Evolutionary conservation across 805 yeast genomes (phyloP).

Genomic region (Candida mattraensis): DNA sequence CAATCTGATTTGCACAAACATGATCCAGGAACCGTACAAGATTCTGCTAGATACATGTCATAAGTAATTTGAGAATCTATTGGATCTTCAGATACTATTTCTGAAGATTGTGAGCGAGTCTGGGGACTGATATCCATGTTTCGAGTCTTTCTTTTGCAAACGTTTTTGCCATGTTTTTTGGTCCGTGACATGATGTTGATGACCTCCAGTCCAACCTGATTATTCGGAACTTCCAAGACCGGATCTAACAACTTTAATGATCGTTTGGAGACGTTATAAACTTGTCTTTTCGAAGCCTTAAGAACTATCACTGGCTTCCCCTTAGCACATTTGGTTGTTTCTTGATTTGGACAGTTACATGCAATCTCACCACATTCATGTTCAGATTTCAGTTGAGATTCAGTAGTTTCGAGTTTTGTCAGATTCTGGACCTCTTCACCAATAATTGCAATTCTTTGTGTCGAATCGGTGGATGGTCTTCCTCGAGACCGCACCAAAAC

Average conservation of each 20-base stretch:
- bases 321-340: slow-evolving; percentile 1
- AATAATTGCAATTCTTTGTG: slow-evolving; percentile 59
- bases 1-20: slow-evolving; percentile 36
- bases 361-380: slow-evolving; percentile 6
- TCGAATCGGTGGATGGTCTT: slow-evolving; percentile 65
- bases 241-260: slow-evolving; percentile 36
- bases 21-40: slow-evolving; percentile 36
- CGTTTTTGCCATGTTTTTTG: slow-evolving; percentile 19
- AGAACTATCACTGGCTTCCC: slow-evolving; percentile 32
- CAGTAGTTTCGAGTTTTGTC: background rate
- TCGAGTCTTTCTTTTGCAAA: slow-evolving; percentile 15
- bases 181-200: slow-evolving; percentile 24
- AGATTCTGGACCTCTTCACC: slow-evolving; percentile 37
- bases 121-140: background rate
- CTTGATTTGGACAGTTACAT: slow-evolving; percentile 8
- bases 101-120: no score
- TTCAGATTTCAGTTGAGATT: slow-evolving; percentile 3
- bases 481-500: slow-evolving; percentile 91
- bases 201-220: slow-evolving; percentile 32
- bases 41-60: slow-evolving; percentile 33
- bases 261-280: slow-evolving; percentile 36
- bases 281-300: slow-evolving; percentile 35
- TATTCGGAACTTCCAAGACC: slow-evolving; percentile 34
- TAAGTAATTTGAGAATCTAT: slow-evolving; percentile 17
- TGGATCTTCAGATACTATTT: no score